Base-by-base conservation (phyloP, 345 rosid species). In the Cochlearia excelsa region DNA sequence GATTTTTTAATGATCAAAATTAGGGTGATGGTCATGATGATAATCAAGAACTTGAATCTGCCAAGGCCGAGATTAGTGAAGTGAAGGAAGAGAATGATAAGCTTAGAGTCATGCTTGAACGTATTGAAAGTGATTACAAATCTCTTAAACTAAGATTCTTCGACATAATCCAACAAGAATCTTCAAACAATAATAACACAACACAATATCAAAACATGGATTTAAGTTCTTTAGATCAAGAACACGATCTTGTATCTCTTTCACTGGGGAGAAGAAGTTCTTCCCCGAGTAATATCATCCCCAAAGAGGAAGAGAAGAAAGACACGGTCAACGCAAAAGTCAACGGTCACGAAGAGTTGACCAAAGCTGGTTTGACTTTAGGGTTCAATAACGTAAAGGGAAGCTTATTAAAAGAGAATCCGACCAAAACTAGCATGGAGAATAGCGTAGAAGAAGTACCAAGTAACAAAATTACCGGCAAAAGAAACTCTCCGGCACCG, bases 51-150 rank as follows among this genome's bases (percentile, higher is more conserved):
- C 75, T 86, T 34, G 82, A 82, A 73, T 77, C 82, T 9, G 84
- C 88, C 0, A 84, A 81, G 67, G 79, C 81, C 1, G 86, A 90
- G 57, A 90, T 87, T 84, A 83, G 80, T 8, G 80, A 79, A 49
- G 92, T 79, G 59, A 84, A 77, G 44, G 84, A 83, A 79, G 95
- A 90, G 61, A 85, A 85, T 45, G 71, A 80, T 51, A 82, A 85
- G 51, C 73, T 85, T 31, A 90, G 80, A 71, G 72, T 51, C 65
- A 78, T 75, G 80, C 65, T 87, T 9, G 76, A 79, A 39, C 68
- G 67, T 39, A 77, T 85, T 6, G 84, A 82, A 72, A 78, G 78
- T 57, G 90, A 85, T 75, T 85, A 84, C 74, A 71, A 76, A 44
- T 75, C 84, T 47, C 90, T 90, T 2, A 81, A 81, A 38, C 57